These are phyloP conservation scores for Catharanthus roseus DNA, from an alignment of 257 asterid species.

Conservation along the genomic window DNA sequence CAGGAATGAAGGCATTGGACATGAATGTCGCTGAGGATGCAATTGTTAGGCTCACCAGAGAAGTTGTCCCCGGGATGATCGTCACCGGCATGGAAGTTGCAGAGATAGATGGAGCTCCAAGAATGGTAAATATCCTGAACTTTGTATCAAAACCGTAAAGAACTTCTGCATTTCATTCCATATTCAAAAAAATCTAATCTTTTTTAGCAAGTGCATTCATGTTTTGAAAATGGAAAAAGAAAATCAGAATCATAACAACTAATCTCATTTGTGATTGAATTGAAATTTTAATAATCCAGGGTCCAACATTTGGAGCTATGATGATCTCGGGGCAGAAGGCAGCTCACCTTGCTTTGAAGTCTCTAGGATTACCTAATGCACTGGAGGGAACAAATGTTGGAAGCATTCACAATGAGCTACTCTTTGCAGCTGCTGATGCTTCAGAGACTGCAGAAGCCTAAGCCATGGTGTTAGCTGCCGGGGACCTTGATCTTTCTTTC, in stretches of 20 bases:
- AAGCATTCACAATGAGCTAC: constrained; percentile 24
- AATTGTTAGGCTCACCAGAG: constrained; percentile 65
- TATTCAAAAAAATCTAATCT: not conserved
- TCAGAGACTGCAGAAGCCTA: constrained; percentile 33
- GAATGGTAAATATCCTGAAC: constrained; percentile 43
- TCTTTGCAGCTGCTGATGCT: constrained; percentile 30
- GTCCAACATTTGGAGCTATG: constrained; percentile 45
- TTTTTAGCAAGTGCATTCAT: not conserved
- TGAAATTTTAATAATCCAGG: constrained; percentile 11
- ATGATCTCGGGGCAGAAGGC: constrained; percentile 51
- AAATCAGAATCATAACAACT: not conserved
- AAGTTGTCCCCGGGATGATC: constrained; percentile 78
- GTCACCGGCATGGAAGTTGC: constrained; percentile 89
- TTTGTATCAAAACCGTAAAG: no score
- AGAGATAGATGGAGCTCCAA: constrained; percentile 71
- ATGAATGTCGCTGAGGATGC: constrained; percentile 84
- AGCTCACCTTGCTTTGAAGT: constrained; percentile 33
- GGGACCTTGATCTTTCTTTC: no score
- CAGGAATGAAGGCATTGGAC: constrained; percentile 80
- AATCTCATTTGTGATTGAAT: not conserved
- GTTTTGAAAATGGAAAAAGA: not conserved
- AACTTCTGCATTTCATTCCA: no score
- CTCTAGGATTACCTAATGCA: constrained; percentile 28
- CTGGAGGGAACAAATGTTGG: constrained; percentile 24
- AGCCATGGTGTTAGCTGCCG: not conserved